phyloP scores from a whole-genome alignment of 495 filamentous ascomycete species.

The Diplogelasinospora grovesii region DNA sequence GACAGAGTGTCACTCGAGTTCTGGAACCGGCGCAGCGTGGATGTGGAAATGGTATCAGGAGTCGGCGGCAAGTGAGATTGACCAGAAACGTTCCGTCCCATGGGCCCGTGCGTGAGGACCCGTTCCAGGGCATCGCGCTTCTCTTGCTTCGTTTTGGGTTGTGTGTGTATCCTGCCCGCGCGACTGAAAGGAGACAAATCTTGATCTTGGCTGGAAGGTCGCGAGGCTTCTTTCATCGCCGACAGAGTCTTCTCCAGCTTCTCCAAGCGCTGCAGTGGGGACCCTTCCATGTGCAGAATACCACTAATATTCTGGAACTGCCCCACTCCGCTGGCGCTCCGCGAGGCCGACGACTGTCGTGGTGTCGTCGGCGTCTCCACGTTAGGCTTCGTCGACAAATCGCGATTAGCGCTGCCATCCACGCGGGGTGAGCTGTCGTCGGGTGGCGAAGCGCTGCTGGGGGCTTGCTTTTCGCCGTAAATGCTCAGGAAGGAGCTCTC shows the following conservation, averaged over 20 bases:
- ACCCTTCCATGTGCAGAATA: slow-evolving; percentile 27
- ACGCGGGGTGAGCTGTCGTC: slow-evolving; percentile 16
- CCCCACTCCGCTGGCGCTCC: slow-evolving; percentile 10
- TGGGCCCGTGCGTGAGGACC: slow-evolving; percentile 32
- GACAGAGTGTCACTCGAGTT: slow-evolving; percentile 32
- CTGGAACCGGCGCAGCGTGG: slow-evolving; percentile 36
- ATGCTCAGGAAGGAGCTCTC: slow-evolving; percentile 72
- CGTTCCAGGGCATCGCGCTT: slow-evolving; percentile 36
- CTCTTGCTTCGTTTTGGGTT: slow-evolving; percentile 29
- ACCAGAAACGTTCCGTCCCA: slow-evolving; percentile 16
- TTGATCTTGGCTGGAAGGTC: slow-evolving; percentile 18
- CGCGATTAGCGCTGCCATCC: slow-evolving; percentile 21
- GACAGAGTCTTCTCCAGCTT: slow-evolving; percentile 22
- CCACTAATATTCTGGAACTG: slow-evolving; percentile 37
- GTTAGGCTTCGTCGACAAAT: slow-evolving; percentile 13
- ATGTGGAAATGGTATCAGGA: slow-evolving; percentile 48
- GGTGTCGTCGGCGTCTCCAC: slow-evolving; percentile 11
- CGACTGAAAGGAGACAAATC: slow-evolving; percentile 15
- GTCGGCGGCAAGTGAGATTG: slow-evolving; percentile 42
- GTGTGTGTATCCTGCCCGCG: slow-evolving; percentile 10
- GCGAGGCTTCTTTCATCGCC: slow-evolving; percentile 15
- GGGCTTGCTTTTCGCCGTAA: slow-evolving; percentile 42
- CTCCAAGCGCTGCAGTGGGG: slow-evolving; percentile 37
- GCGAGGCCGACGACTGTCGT: slow-evolving; percentile 13
- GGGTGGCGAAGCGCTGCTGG: slow-evolving; percentile 16